Evolutionary conservation across 768 basidiomycete genomes (phyloP).

Genomic region (Imleria badia): DNA sequence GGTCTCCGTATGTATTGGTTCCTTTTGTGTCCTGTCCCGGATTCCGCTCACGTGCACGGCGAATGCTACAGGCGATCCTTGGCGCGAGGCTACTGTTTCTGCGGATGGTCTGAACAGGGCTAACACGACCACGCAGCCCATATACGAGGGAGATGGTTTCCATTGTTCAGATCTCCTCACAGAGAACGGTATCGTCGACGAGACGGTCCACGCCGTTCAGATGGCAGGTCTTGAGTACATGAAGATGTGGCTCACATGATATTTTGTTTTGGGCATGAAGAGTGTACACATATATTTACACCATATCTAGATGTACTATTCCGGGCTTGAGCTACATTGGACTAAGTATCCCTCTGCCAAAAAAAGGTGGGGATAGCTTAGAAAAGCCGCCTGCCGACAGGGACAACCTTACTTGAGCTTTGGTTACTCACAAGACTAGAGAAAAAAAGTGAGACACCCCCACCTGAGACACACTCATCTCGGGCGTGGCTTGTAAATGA

Average conservation of each 20-base stretch:
- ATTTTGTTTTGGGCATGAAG: not conserved
- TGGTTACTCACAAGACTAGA: too few species aligned
- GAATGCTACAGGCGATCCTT: constrained; percentile 57
- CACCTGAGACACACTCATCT: too few species aligned
- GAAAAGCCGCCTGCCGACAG: too few species aligned
- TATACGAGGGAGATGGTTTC: constrained; percentile 61
- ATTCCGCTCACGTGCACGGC: not conserved
- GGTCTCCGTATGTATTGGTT: constrained; percentile 50
- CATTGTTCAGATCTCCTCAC: constrained; percentile 64
- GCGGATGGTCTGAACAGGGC: constrained; percentile 44
- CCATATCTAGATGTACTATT: too few species aligned
- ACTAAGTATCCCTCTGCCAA: too few species aligned
- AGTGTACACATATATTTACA: too few species aligned
- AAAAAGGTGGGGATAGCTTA: too few species aligned
- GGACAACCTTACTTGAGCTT: too few species aligned
- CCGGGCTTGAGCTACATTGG: too few species aligned
- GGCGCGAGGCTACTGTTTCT: constrained; percentile 69
- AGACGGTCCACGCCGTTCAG: constrained; percentile 55
- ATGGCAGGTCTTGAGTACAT: constrained; percentile 50
- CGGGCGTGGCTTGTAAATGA: too few species aligned
- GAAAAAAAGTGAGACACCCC: too few species aligned
- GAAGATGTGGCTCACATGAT: constrained; percentile 50
- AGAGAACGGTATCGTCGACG: constrained; percentile 42
- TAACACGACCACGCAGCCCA: constrained; percentile 56
- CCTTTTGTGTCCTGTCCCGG: not conserved